Evolutionary conservation across 2,329 filamentous ascomycete species (phyloP), one percentile per base, ranked within the genome.

Genomic region (Aspergillus sp.): DNA sequence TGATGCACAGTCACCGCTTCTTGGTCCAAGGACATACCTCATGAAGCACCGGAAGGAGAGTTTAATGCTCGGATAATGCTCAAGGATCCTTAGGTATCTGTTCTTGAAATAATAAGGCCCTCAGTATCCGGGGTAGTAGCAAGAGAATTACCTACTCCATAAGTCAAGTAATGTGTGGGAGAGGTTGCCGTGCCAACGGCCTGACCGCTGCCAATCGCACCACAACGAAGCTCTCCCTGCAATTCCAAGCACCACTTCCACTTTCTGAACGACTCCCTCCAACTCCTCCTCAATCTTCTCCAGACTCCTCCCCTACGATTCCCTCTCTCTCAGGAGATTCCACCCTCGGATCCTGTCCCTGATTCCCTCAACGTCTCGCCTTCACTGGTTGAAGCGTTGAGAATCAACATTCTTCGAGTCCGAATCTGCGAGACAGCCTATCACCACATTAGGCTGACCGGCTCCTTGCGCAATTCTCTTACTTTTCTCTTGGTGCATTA

Each of bases 161-260:
- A 30, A 8, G 14, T 35, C 11, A 13, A 35, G n/a, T 38, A 38
- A 38, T n/a, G 8, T 38, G 35, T 38, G 43, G 35, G 43, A 40
- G 20, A 44, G 59, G 61, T 64, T 64, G 60, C 61, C 57, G 52
- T 60, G 61, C 61, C 61, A 64, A 64, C 61, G 46, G 36, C 46
- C 35, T 54, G 47, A 53, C 51, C 43, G 50, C 56, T 49, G 46
- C 45, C 20, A 50, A 47, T 54, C 52, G 45, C 59, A 61, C 58
- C 47, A 40, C 16, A 44, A 42, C 13, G 35, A 47, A 42, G 45
- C 45, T 35, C 40, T 45, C 38, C 38, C 43, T 33, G 32, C 38
- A 24, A 14, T 20, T 44, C 48, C 16, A 26, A 17, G 17, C 22
- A 20, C 42, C 19, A 30, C 1, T 30, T 41, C 26, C 33, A 11